These are phyloP conservation scores for Bipolaris gigantea DNA, from an alignment of 2,329 filamentous ascomycete species.

Conservation along the genomic window DNA sequence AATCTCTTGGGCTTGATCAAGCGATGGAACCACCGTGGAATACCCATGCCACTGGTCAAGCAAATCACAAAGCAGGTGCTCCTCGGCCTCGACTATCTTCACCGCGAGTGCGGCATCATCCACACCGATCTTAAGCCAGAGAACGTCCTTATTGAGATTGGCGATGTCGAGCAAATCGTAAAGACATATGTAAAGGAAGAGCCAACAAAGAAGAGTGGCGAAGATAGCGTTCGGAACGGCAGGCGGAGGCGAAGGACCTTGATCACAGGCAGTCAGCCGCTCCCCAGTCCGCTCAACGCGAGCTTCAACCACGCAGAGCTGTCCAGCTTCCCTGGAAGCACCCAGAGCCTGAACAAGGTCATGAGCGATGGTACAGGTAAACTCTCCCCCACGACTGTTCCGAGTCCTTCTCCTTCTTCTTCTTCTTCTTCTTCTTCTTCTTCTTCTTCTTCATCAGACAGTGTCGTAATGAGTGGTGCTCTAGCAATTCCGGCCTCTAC, in stretches of 20 bases:
- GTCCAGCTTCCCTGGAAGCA: slow-evolving; percentile 58
- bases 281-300: slow-evolving; percentile 91
- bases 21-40: slow-evolving; percentile 96
- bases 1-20: slow-evolving; percentile 95
- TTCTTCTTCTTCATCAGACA: slow-evolving; percentile 45
- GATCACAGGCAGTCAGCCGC: slow-evolving; percentile 94
- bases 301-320: slow-evolving; percentile 82
- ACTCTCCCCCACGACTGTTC: slow-evolving; percentile 48
- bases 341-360: slow-evolving; percentile 80
- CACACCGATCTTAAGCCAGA: slow-evolving; percentile 97
- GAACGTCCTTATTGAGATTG: slow-evolving; percentile 98
- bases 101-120: slow-evolving; percentile 97
- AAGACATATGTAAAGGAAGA: slow-evolving; percentile 92
- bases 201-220: slow-evolving; percentile 64
- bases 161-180: slow-evolving; percentile 97
- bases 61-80: slow-evolving; percentile 99
- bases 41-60: slow-evolving; percentile 94
- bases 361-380: slow-evolving; percentile 72
- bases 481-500: slow-evolving; percentile 53
- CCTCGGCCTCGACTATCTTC: slow-evolving; percentile 91
- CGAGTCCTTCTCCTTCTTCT: slow-evolving; percentile 45
- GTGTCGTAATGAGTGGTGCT: slow-evolving; percentile 59
- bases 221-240: slow-evolving; percentile 91
- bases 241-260: slow-evolving; percentile 85
- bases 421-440: too few species aligned